These are phyloP conservation scores for Cocos nucifera DNA, from an alignment of 176 grass and related monocot genomes.

Conservation along the genomic window DNA sequence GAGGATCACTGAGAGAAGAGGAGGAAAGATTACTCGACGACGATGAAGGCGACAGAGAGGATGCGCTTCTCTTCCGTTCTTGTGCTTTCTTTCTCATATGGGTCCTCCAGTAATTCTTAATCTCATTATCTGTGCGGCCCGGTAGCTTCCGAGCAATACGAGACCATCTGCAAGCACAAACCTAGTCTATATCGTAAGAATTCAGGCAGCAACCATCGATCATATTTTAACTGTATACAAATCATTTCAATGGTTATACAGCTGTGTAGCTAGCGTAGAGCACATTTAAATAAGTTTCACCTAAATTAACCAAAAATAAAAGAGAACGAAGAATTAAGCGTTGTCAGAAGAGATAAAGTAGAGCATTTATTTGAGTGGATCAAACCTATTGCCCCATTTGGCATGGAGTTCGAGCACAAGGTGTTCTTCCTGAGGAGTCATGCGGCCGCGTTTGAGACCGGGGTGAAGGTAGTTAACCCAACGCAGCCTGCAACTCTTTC, in stretches of 20 bases:
- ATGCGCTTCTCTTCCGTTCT: constrained; percentile 21
- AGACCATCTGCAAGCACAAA: constrained; percentile 43
- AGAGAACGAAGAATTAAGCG: too few relatives aligned
- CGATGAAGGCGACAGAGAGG: constrained; percentile 12
- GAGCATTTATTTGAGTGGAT: background rate
- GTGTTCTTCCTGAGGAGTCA: constrained; percentile 77
- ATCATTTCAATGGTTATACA: too few relatives aligned
- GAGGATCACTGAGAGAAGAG: constrained; percentile 10
- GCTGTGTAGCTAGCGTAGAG: too few relatives aligned
- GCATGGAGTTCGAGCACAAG: constrained; percentile 67
- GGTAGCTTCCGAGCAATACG: constrained; percentile 81
- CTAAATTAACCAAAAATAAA: too few relatives aligned
- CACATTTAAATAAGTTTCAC: too few relatives aligned
- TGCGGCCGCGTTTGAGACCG: constrained; percentile 63
- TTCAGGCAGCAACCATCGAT: too few relatives aligned
- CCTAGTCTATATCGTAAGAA: too few relatives aligned
- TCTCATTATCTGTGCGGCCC: constrained; percentile 98
- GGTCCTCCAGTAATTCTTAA: constrained; percentile 99
- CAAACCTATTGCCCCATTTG: constrained; percentile 64
- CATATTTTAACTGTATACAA: too few relatives aligned
- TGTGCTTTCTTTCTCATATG: constrained; percentile 79
- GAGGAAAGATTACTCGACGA: constrained; percentile 9
- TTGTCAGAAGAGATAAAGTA: too few relatives aligned
- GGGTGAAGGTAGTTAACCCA: constrained; percentile 96
- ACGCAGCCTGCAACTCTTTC: constrained; percentile 81